Conservation (phyloP, 139 green algal species). For the Tetraselmis chui region DNA sequence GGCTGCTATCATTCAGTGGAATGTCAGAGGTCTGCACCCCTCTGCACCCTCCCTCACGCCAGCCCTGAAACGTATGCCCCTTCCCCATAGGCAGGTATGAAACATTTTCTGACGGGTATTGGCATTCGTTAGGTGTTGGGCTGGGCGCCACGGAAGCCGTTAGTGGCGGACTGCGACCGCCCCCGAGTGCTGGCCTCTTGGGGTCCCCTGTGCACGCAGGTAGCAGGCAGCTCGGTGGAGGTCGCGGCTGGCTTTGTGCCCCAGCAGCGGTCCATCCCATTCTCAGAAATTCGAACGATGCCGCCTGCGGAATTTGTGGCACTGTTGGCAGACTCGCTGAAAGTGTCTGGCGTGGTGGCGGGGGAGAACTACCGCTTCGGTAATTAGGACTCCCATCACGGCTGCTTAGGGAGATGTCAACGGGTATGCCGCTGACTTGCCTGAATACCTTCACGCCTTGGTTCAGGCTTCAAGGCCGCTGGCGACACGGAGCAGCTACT, state of each 20-base stretch:
- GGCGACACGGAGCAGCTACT: slow-evolving; percentile 54
- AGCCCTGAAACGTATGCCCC: no score
- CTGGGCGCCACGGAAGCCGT: slow-evolving; percentile 54
- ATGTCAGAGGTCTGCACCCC: slow-evolving; percentile 61
- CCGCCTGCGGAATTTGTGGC: slow-evolving; percentile 74
- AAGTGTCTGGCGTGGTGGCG: slow-evolving; percentile 72
- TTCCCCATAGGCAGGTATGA: no score
- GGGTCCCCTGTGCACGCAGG: slow-evolving; percentile 22
- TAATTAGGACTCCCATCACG: slow-evolving; percentile 16
- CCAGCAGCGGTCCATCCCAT: slow-evolving; percentile 69
- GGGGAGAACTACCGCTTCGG: slow-evolving; percentile 88
- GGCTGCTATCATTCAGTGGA: slow-evolving; percentile 75
- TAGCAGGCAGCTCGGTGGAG: neutral
- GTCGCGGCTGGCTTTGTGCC: slow-evolving; percentile 36
- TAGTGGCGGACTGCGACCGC: slow-evolving; percentile 70
- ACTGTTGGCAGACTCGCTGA: slow-evolving; percentile 64
- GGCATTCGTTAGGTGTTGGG: slow-evolving; percentile 61
- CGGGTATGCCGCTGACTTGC: neutral
- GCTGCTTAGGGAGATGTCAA: neutral
- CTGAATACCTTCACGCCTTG: neutral
- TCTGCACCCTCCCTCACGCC: no score
- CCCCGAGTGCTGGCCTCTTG: slow-evolving; percentile 61
- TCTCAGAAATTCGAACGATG: slow-evolving; percentile 64
- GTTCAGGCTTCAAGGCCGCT: slow-evolving; percentile 61
- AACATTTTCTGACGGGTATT: no score